Base-by-base conservation (phyloP, 2,329 filamentous ascomycete species). In the Penicillium sp. region DNA sequence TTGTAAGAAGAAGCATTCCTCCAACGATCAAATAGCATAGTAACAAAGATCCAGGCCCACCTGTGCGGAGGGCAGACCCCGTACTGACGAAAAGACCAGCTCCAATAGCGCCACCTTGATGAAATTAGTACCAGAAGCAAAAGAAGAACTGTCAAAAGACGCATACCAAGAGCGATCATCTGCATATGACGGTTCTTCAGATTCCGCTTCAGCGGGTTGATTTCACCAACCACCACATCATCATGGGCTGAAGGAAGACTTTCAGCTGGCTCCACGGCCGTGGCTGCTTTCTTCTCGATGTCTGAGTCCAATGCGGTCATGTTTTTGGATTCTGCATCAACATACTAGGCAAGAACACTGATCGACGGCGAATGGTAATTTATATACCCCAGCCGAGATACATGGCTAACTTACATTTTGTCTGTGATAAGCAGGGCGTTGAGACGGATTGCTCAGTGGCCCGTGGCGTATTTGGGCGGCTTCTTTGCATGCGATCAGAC, bases 1-100 rank as follows among this genome's bases (percentile, higher is more conserved):
- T 79, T 10, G 82, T 84, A 65, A 83, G 81, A 44, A 86, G 74
- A 64, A 87, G 75, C 81, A 86, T 85, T 64, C 65, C 57, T 58
- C 84, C 83, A 65, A 86, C 78, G 60, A 86, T 80, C 8, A 79
- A 65, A 68, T 85, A 86, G 58, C 70, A 69, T 49, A 77, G 56
- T 43, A 65, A 55, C 41, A 77, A 60, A 58, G 72, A 66, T 12
- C 64, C 75, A 39, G 75, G 75, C 7, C 76, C 76, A 50, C 75
- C 76, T 47, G 57, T 61, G 35, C 65, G 59, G 15, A 78, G 66
- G 23, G 76, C 72, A 60, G 54, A 53, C 19, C 75, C 76, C 29
- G 75, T 75, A 44, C 73, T 70, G 47, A 78, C 70, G 55, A 78
- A 78, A 10, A 78, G 68, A 71, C 76, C 76, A 55, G 76, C 73